phyloP scores from a whole-genome alignment of 352 stramenopile species.

The Phytophthora quininea region DNA sequence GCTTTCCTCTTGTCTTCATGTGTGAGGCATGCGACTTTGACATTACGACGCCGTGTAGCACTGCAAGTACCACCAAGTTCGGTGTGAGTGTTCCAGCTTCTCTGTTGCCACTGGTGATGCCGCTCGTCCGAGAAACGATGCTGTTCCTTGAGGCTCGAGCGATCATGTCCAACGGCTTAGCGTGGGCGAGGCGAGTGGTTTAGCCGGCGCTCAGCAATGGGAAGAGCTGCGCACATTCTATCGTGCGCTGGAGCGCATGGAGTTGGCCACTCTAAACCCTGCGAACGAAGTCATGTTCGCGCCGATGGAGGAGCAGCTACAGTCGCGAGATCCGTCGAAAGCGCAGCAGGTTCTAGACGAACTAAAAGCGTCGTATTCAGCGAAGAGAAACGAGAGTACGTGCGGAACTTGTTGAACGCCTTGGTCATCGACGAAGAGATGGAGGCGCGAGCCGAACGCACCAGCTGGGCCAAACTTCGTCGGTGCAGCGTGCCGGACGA shows the following conservation, averaged over 20 bases:
- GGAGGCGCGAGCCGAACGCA: conserved; percentile 17
- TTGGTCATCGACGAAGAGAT: conserved; percentile 34
- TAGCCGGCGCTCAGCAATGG: conserved; percentile 51
- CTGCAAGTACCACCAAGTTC: conserved; percentile 27
- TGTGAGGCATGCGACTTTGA: conserved; percentile 50
- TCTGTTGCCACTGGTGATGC: conserved; percentile 62
- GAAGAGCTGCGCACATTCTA: conserved; percentile 63
- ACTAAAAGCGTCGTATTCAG: conserved; percentile 59
- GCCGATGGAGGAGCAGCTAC: conserved; percentile 58
- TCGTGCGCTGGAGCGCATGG: conserved; percentile 56
- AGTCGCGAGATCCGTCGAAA: conserved; percentile 31
- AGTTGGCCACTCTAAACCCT: conserved; percentile 52
- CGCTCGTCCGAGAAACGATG: conserved; percentile 68
- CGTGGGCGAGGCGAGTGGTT: conserved; percentile 47
- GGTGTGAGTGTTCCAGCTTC: conserved; percentile 43
- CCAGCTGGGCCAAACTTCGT: conserved; percentile 45
- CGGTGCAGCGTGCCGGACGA: conserved; percentile 40
- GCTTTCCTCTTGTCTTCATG: conserved; percentile 66
- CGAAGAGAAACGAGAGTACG: conserved; percentile 65
- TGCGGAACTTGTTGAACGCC: conserved; percentile 62
- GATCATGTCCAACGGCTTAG: conserved; percentile 40
- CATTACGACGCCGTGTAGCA: conserved; percentile 29
- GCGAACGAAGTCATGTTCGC: conserved; percentile 61
- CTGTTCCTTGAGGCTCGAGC: conserved; percentile 65
- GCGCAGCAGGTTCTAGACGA: conserved; percentile 61